These are phyloP conservation scores for Dendrobium nobile DNA, from an alignment of 106 monocot species.

Conservation along the genomic window DNA sequence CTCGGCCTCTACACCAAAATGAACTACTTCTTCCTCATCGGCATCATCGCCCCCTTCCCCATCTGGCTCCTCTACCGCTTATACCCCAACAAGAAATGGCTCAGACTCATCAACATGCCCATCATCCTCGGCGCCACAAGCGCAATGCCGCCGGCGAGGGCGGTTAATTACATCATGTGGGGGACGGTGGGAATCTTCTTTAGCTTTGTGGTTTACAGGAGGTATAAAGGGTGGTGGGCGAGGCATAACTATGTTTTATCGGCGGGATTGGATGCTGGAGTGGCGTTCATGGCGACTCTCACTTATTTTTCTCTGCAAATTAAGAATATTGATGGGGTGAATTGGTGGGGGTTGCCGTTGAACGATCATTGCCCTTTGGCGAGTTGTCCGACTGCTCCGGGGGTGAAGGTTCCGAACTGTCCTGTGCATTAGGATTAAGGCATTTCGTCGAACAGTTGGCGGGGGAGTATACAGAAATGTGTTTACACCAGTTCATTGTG, in stretches of 20 bases:
- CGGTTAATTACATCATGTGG: slow-evolving; percentile 26
- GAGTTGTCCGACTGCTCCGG: slow-evolving; percentile 20
- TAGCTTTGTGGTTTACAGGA: slow-evolving; percentile 18
- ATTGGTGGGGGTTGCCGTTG: slow-evolving; percentile 24
- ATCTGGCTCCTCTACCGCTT: slow-evolving; percentile 11
- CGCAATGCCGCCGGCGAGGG: slow-evolving; percentile 12
- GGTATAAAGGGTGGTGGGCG: slow-evolving; percentile 30
- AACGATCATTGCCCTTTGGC: slow-evolving; percentile 29
- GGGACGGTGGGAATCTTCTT: slow-evolving; percentile 21
- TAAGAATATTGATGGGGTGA: slow-evolving; percentile 15
- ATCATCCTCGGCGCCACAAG: slow-evolving; percentile 14
- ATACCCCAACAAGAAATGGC: slow-evolving; percentile 32
- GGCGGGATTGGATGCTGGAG: slow-evolving; percentile 23
- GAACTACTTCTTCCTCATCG: slow-evolving; percentile 26
- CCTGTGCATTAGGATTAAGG: neutral
- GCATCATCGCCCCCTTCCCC: slow-evolving; percentile 13
- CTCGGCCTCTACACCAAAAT: slow-evolving; percentile 17
- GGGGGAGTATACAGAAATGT: no score
- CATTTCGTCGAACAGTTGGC: neutral
- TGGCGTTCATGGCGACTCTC: slow-evolving; percentile 26
- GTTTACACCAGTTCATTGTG: no score
- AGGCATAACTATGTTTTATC: slow-evolving; percentile 31
- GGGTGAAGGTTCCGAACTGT: neutral
- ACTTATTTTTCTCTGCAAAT: slow-evolving; percentile 15
- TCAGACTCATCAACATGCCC: slow-evolving; percentile 30